Percentiles rank a stretch among this genome's conserved stretches.
These are phyloP conservation scores for Lecanoromycetidae sp. DNA, from an alignment of 2,329 filamentous ascomycete genomes.

Conservation along the genomic window DNA sequence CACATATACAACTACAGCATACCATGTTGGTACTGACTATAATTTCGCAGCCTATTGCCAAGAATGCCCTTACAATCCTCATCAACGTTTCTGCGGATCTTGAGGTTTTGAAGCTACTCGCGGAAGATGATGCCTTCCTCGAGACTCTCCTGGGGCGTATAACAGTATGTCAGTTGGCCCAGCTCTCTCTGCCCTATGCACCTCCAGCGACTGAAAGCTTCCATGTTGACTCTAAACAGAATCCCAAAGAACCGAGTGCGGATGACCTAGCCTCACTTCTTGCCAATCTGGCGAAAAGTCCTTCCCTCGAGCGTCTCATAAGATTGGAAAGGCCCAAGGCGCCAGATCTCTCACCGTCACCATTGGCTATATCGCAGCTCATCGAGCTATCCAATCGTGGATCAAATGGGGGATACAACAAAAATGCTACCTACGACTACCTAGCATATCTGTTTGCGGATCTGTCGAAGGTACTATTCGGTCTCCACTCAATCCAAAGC, in stretches of 20 bases:
- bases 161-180: constrained; percentile 51
- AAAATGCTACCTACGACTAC: constrained; percentile 78
- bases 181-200: not conserved
- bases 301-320: constrained; percentile 57
- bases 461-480: constrained; percentile 49
- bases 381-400: constrained; percentile 96
- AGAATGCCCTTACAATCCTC: constrained; percentile 64
- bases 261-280: constrained; percentile 83
- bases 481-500: not conserved
- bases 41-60: constrained; percentile 60
- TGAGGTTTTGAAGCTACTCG: constrained; percentile 61
- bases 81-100: constrained; percentile 81
- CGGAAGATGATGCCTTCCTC: constrained; percentile 69
- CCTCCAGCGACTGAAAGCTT: not conserved
- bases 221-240: no score
- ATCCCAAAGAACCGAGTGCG: constrained; percentile 64
- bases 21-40: not conserved
- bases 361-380: constrained; percentile 72
- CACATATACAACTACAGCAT: not conserved
- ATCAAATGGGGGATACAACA: constrained; percentile 69
- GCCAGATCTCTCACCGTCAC: constrained; percentile 57
- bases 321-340: constrained; percentile 56
- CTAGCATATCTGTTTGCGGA: constrained; percentile 91
- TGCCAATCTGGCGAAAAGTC: constrained; percentile 78
- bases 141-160: constrained; percentile 60